Percentiles rank a stretch among this genome's conserved stretches.
Evolutionary conservation across 1,284 basidiomycete species (phyloP).

Genomic region (Pseudozyma hubeiensis): DNA sequence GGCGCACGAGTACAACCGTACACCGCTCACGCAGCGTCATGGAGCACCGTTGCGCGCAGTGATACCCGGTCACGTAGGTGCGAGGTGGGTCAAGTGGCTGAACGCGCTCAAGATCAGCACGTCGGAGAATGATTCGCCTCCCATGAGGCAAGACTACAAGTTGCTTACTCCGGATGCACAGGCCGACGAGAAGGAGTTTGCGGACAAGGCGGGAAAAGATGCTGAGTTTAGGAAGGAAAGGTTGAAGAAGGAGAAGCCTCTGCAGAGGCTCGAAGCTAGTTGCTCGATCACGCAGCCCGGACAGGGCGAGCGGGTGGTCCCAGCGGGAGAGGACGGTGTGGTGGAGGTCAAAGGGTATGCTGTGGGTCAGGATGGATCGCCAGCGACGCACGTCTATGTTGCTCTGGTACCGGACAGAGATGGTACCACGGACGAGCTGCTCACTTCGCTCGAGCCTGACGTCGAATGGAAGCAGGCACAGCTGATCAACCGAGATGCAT

Average conservation of each 20-base stretch:
- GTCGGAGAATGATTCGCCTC: constrained; percentile 25
- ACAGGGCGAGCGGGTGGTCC: constrained; percentile 2
- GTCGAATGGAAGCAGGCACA: constrained; percentile 27
- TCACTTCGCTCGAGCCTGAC: constrained; percentile 17
- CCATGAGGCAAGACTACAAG: constrained; percentile 38
- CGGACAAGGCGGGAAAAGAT: constrained; percentile 12
- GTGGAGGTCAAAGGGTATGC: constrained; percentile 43
- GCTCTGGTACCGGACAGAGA: constrained; percentile 14
- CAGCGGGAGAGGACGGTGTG: not conserved
- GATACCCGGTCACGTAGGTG: constrained; percentile 78
- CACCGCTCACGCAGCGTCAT: constrained; percentile 75
- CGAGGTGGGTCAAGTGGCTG: constrained; percentile 83
- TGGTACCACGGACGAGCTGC: constrained; percentile 13
- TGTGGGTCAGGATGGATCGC: constrained; percentile 44
- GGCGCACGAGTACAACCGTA: constrained; percentile 66
- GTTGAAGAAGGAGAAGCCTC: constrained; percentile 15
- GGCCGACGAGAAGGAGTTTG: constrained; percentile 14
- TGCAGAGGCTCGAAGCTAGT: constrained; percentile 43
- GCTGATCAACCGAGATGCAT: constrained; percentile 1
- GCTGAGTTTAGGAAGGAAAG: constrained; percentile 20
- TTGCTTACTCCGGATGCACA: constrained; percentile 75
- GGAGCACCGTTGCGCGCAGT: constrained; percentile 77
- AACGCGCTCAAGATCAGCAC: constrained; percentile 67
- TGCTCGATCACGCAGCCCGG: constrained; percentile 35
- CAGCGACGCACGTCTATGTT: constrained; percentile 16